Conservation (phyloP, 2,329 filamentous ascomycete genomes). For the Verticillium dahliae region DNA sequence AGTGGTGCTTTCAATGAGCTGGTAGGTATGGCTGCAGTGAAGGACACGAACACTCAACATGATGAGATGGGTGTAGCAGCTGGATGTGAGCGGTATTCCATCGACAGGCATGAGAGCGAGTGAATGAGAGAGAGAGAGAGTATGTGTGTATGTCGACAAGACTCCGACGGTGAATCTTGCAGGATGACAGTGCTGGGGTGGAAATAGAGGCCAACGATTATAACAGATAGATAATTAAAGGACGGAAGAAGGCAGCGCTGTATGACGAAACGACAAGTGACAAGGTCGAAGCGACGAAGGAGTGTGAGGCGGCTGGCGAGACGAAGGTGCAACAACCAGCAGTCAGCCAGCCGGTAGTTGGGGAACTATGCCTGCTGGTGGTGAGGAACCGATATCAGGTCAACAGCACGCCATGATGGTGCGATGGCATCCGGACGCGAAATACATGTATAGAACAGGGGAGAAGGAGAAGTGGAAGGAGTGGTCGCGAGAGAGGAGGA, state of each 20-base stretch:
- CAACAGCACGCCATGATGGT: conserved; percentile 6
- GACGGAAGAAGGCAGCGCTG: no score
- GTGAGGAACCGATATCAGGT: neutral
- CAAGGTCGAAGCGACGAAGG: no score
- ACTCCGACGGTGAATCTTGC: no score
- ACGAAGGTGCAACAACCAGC: neutral
- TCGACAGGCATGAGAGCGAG: neutral
- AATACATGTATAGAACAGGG: conserved; percentile 3
- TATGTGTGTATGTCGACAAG: no score
- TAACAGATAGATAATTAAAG: no score
- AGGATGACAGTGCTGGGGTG: no score
- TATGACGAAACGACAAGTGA: no score
- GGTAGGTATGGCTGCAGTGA: neutral
- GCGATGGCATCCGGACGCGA: conserved; percentile 3
- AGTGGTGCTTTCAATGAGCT: neutral
- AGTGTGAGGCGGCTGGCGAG: neutral
- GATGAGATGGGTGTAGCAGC: neutral
- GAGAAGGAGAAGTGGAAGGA: neutral
- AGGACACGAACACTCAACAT: neutral
- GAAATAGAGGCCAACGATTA: no score
- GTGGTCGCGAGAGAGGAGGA: conserved; percentile 7
- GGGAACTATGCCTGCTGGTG: neutral
- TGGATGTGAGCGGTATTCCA: neutral
- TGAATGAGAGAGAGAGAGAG: neutral
- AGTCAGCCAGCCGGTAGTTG: neutral